A percentile compares a stretch with the other conserved stretches of the same genome.
These are phyloP conservation scores for Ogataea glucozyma DNA, from an alignment of 805 yeast species.

Conservation along the genomic window DNA sequence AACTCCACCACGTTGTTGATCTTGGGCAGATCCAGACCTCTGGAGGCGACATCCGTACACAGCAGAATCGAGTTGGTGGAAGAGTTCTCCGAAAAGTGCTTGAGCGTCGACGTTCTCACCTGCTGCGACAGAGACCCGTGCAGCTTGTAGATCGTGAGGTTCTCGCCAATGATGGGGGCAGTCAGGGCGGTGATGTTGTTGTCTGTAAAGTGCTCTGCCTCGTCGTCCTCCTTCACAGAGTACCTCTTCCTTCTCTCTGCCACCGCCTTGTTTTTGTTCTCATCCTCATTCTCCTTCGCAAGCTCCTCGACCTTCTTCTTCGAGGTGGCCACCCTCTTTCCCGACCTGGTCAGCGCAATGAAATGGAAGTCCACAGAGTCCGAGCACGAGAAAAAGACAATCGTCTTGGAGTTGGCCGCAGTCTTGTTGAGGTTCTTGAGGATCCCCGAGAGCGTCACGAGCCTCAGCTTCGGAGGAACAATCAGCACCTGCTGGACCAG, in stretches of 20 bases:
- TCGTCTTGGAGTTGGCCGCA: conserved; percentile 47
- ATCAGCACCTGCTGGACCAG: conserved; percentile 75
- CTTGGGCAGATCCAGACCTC: conserved; percentile 91
- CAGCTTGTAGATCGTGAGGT: conserved; percentile 58
- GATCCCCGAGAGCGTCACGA: conserved; percentile 74
- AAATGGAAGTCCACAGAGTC: conserved; percentile 97
- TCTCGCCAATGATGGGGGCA: conserved; percentile 51
- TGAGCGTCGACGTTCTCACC: conserved; percentile 74
- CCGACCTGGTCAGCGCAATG: conserved; percentile 65
- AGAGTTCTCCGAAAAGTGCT: conserved; percentile 51
- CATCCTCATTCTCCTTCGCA: neutral
- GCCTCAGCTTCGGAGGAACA: conserved; percentile 88
- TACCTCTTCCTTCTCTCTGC: conserved; percentile 11
- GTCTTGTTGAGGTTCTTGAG: conserved; percentile 51
- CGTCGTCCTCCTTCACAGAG: conserved; percentile 17
- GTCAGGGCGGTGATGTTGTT: conserved; percentile 45
- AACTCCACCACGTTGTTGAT: conserved; percentile 86
- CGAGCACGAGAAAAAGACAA: conserved; percentile 90
- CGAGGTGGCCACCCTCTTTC: conserved; percentile 34
- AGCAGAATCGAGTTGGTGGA: conserved; percentile 57
- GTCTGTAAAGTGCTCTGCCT: conserved; percentile 21
- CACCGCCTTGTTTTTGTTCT: conserved; percentile 3
- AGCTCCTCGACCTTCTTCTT: conserved; percentile 22
- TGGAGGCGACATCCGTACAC: conserved; percentile 97
- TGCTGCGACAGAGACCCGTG: conserved; percentile 93